phyloP scores from a whole-genome alignment of 139 green algal species.

The Picochlorum sp. region DNA sequence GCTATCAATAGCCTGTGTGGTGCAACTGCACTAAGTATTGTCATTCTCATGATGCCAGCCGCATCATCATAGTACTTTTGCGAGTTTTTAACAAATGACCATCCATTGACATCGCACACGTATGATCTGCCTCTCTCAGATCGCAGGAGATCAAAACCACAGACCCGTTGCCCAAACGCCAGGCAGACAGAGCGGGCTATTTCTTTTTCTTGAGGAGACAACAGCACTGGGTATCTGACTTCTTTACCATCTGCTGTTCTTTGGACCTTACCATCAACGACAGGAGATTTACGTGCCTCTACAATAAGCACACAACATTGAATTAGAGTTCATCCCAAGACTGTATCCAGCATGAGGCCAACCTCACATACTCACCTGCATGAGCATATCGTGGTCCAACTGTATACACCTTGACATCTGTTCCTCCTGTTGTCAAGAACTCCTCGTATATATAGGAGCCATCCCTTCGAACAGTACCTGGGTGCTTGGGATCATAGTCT shows the following conservation, averaged over 20 bases:
- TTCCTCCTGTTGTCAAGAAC: slow-evolving; percentile 91
- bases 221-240: slow-evolving; percentile 82
- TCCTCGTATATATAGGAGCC: slow-evolving; percentile 97
- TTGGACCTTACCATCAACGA: slow-evolving; percentile 91
- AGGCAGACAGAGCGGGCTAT: slow-evolving; percentile 86
- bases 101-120: slow-evolving; percentile 99
- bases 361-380: too few relatives aligned
- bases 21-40: slow-evolving; percentile 62
- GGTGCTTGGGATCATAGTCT: slow-evolving; percentile 72
- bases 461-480: slow-evolving; percentile 64
- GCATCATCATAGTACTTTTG: slow-evolving; percentile 95
- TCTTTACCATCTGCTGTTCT: slow-evolving; percentile 81
- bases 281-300: slow-evolving; percentile 94
- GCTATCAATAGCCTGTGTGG: slow-evolving; percentile 49
- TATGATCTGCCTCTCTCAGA: slow-evolving; percentile 64
- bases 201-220: slow-evolving; percentile 84
- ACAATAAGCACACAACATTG: too few relatives aligned
- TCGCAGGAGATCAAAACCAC: slow-evolving; percentile 89
- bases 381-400: slow-evolving; percentile 91
- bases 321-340: too few relatives aligned
- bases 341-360: too few relatives aligned
- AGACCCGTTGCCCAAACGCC: slow-evolving; percentile 93
- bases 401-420: slow-evolving; percentile 97
- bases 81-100: slow-evolving; percentile 97
- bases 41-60: slow-evolving; percentile 59